phyloP scores from a whole-genome alignment of 140 eudicot genomes.

The Flaveria floridana region DNA sequence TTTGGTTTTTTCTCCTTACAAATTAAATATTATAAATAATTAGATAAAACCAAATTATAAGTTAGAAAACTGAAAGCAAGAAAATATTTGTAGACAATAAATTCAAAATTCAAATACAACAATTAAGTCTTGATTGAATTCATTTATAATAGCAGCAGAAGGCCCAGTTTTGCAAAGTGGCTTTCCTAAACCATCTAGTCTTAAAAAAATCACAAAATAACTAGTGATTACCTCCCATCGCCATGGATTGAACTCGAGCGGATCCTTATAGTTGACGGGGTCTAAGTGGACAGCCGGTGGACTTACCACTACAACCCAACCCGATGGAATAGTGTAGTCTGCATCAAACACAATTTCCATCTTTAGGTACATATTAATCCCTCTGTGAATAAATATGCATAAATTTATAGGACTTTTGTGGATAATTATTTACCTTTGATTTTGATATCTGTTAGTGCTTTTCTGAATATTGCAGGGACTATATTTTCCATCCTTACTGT shows the following conservation, averaged over 20 bases:
- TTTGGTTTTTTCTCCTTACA: too few relatives aligned
- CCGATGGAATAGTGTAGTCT: constrained; percentile 85
- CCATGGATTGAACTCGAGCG: constrained; percentile 74
- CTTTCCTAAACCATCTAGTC: too few relatives aligned
- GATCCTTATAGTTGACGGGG: constrained; percentile 57
- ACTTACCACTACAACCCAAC: constrained; percentile 81
- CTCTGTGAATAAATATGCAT: background rate
- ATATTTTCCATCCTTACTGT: constrained; percentile 72
- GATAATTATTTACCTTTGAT: constrained; percentile 45
- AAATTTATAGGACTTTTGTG: background rate
- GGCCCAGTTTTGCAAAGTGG: too few relatives aligned
- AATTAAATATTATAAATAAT: too few relatives aligned
- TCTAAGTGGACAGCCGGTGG: constrained; percentile 75
- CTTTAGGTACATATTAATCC: background rate
- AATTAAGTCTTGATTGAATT: too few relatives aligned
- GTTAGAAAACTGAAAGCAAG: too few relatives aligned
- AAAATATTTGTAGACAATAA: too few relatives aligned
- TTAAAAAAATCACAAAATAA: too few relatives aligned
- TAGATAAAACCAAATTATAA: too few relatives aligned
- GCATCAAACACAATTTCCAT: constrained; percentile 17
- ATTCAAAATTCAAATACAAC: too few relatives aligned
- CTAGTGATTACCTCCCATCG: constrained; percentile 68
- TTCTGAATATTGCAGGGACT: constrained; percentile 74
- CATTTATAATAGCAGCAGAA: too few relatives aligned
- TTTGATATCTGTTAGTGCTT: constrained; percentile 52